phyloP scores from a whole-genome alignment of 106 monocot species.

The Iris macrosiphon region DNA sequence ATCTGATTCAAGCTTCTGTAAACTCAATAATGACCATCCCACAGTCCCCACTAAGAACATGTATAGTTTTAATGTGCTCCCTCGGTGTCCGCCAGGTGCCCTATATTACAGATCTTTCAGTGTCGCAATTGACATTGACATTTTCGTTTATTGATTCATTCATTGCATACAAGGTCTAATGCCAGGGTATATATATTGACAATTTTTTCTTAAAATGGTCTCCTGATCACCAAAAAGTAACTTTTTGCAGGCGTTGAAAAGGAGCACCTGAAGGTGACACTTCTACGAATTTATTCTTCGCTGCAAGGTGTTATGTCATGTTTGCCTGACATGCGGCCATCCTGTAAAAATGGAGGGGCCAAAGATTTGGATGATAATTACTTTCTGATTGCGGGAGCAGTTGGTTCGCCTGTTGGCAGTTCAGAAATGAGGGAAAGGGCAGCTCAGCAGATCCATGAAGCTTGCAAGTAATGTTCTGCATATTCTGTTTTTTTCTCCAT shows the following conservation, averaged over 20 bases:
- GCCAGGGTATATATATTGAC: no score
- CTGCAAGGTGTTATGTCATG: constrained; percentile 91
- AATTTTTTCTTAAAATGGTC: no score
- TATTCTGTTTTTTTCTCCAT: not conserved
- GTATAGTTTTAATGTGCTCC: no score
- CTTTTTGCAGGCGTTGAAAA: constrained; percentile 81
- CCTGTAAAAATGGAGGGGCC: constrained; percentile 25
- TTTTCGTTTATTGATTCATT: no score
- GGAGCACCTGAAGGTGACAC: constrained; percentile 89
- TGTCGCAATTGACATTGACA: no score
- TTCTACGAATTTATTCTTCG: constrained; percentile 87
- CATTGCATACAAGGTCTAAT: no score
- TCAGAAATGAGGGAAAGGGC: constrained; percentile 91
- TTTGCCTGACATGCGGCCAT: constrained; percentile 90
- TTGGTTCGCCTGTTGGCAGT: constrained; percentile 69
- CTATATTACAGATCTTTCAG: no score
- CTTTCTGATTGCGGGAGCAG: constrained; percentile 73
- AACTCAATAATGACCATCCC: no score
- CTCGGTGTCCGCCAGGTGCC: no score
- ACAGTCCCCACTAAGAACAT: no score
- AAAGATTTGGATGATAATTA: constrained; percentile 22
- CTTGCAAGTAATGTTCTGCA: constrained; percentile 62
- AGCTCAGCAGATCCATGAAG: constrained; percentile 67
- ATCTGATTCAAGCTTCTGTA: no score
- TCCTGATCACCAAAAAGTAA: no score